Percentiles rank a stretch among this genome's conserved stretches.
Conservation (phyloP, 75 land plant species). For the Selaginella moellendorffii region DNA sequence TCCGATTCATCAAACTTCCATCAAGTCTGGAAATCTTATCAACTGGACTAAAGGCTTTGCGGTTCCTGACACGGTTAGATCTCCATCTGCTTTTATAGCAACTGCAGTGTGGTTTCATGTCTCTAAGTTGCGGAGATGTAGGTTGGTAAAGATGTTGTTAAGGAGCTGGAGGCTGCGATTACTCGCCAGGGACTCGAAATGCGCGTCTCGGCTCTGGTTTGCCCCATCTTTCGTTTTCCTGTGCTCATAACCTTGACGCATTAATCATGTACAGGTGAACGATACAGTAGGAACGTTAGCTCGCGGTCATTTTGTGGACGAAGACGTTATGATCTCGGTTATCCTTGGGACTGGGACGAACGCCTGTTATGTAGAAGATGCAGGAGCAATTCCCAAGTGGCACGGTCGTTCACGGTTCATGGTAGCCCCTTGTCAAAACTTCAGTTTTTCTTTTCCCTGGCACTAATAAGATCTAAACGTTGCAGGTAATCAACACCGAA, state of each 20-base stretch:
- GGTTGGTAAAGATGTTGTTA: background rate
- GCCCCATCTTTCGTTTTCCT: too few species aligned
- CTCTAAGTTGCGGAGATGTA: background rate
- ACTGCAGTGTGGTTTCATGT: background rate
- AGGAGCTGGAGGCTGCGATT: background rate
- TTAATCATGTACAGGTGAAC: slow-evolving; percentile 81
- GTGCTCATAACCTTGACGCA: too few species aligned
- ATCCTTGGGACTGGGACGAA: slow-evolving; percentile 90
- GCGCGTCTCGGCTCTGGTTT: background rate
- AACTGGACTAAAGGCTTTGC: slow-evolving; percentile 71
- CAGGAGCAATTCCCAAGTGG: slow-evolving; percentile 69
- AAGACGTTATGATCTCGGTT: slow-evolving; percentile 82
- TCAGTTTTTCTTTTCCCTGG: background rate
- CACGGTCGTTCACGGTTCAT: slow-evolving; percentile 67
- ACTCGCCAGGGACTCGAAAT: background rate
- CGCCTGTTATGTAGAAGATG: slow-evolving; percentile 83
- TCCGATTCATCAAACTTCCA: slow-evolving; percentile 51
- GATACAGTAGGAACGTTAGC: slow-evolving; percentile 94
- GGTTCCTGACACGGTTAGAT: background rate
- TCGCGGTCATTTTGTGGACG: slow-evolving; percentile 62
- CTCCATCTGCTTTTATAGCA: background rate
- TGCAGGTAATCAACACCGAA: slow-evolving; percentile 8
- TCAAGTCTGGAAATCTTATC: slow-evolving; percentile 51
- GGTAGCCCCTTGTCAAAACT: slow-evolving; percentile 33
- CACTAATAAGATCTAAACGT: background rate